Evolutionary conservation across 805 yeast genomes (phyloP), one percentile per base, ranked within the genome.

Genomic region (Tetrapisispora phaffii): DNA sequence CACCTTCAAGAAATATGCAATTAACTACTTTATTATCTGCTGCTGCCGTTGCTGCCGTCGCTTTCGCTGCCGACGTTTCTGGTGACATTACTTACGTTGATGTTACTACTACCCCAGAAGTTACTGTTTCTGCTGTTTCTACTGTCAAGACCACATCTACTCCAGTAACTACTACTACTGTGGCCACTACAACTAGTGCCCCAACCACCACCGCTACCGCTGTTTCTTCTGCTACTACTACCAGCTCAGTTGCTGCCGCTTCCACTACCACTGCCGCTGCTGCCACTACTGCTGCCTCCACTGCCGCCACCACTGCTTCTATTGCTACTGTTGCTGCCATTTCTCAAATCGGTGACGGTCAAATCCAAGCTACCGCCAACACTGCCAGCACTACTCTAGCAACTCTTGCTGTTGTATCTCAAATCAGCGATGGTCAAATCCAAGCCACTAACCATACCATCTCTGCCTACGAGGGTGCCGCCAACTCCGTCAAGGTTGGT

Each of bases 41-140:
- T 23, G 42, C 45, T 28, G 19, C 48, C 22, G 12, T 44, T 37
- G 54, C 54, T 32, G 37, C 55, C 32, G 56, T 53, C 21, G 56
- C 57, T 48, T 55, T 46, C 38, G 52, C 52, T 44, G 48, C 51
- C 16, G 20, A 41, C n/a, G 38, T 50, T 23, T 40, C 52, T 7
- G 70, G 66, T 37, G 58, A 59, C 26, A 59, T 66, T 57, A 55
- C 66, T 40, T 72, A 69, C 57, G 75, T 72, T 43, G 77, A 75
- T 52, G 64, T 68, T 54, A 73, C 78, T 48, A 59, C 69, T 47
- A 75, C 79, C 39, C 79, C 79, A 54, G 64, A 70, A 44, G 71
- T 65, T 41, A 67, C 74, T 46, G 63, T 60, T n/a, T 69, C 77
- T 32, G 67, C 71, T 44, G 72, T 70, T 47, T 70, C 73, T 50